Conservation (phyloP, 805 yeast genomes). For the Starmerella sirachaensis region DNA sequence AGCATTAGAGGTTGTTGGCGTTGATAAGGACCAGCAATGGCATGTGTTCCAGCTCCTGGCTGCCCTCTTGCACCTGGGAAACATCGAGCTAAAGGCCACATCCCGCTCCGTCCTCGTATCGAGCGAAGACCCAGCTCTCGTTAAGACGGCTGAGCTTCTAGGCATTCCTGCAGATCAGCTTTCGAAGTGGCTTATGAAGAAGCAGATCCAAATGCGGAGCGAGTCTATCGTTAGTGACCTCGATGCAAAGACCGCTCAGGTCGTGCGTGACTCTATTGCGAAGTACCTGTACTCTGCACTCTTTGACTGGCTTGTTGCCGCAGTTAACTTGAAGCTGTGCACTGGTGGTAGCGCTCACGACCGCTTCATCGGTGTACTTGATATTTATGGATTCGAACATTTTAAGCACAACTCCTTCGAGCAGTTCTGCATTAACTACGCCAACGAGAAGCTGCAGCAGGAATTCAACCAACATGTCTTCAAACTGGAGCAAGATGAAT, state of each 20-base stretch:
- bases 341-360: slow-evolving; percentile 42
- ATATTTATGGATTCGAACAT: slow-evolving; percentile 96
- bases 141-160: slow-evolving; percentile 69
- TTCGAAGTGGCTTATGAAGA: slow-evolving; percentile 85
- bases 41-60: slow-evolving; percentile 71
- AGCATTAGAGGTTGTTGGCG: slow-evolving; percentile 72
- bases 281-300: slow-evolving; percentile 84
- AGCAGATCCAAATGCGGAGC: slow-evolving; percentile 81
- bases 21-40: slow-evolving; percentile 44
- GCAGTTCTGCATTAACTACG: slow-evolving; percentile 94
- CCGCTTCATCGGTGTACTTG: slow-evolving; percentile 88
- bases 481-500: slow-evolving; percentile 93
- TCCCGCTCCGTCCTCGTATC: slow-evolving; percentile 71
- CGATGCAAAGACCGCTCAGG: slow-evolving; percentile 70
- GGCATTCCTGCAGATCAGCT: slow-evolving; percentile 64
- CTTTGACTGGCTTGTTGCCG: slow-evolving; percentile 88
- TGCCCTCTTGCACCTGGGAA: slow-evolving; percentile 85
- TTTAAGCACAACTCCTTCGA: slow-evolving; percentile 89
- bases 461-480: slow-evolving; percentile 96
- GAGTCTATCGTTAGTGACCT: slow-evolving; percentile 82
- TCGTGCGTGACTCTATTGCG: slow-evolving; percentile 94
- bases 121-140: slow-evolving; percentile 76
- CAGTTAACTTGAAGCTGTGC: slow-evolving; percentile 68
- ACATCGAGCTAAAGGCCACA: slow-evolving; percentile 73
- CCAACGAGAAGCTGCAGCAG: slow-evolving; percentile 93